A percentile compares a stretch with the other conserved stretches of the same genome.
Conservation (phyloP, 129 eudicot species). For the Escallonia rubra region DNA sequence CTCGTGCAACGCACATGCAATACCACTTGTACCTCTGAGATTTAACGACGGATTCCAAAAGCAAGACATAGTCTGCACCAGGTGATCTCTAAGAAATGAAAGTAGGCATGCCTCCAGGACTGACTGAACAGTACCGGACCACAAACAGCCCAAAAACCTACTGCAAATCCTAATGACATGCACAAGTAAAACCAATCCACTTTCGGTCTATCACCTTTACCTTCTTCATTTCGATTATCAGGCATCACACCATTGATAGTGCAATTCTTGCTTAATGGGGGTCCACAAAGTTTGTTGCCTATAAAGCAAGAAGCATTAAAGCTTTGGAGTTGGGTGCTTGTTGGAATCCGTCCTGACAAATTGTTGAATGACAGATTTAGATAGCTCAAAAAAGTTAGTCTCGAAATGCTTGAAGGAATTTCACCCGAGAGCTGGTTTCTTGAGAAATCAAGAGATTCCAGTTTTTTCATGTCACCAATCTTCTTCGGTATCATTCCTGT, state of each 20-base stretch:
- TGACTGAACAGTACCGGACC: conserved; percentile 6
- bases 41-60: neutral
- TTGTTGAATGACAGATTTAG: conserved; percentile 27
- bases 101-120: conserved; percentile 16
- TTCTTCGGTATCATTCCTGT: conserved; percentile 18
- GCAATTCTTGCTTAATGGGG: conserved; percentile 20
- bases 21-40: no score
- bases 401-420: conserved; percentile 24
- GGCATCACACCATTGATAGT: neutral
- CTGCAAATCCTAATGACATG: conserved; percentile 12
- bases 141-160: conserved; percentile 15
- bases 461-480: conserved; percentile 15
- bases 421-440: conserved; percentile 15
- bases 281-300: conserved; percentile 29
- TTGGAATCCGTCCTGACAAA: conserved; percentile 24
- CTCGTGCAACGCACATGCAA: no score
- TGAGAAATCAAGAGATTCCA: conserved; percentile 31
- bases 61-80: neutral
- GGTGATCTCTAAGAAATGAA: neutral
- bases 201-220: neutral
- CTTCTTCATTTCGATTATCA: neutral
- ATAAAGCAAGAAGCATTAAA: conserved; percentile 16
- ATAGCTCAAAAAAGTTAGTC: conserved; percentile 4
- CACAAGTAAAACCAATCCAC: conserved; percentile 3
- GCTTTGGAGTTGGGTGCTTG: conserved; percentile 24